Percentiles rank a stretch among this genome's conserved stretches.
phyloP scores from a whole-genome alignment of 257 asterid species.

The Petrea volubilis region DNA sequence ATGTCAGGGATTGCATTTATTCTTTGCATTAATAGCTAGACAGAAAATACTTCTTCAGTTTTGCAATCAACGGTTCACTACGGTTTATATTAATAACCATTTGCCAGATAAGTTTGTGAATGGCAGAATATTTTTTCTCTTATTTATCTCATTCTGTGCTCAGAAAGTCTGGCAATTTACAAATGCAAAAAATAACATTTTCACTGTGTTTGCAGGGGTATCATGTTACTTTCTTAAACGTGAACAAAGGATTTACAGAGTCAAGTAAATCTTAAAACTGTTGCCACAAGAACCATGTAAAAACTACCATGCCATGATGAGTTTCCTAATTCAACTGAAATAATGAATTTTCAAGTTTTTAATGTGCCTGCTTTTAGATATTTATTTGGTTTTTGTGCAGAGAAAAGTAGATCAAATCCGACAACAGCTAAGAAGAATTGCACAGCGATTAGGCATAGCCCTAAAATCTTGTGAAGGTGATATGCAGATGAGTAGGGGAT shows the following conservation, averaged over 20 bases:
- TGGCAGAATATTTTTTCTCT: neutral
- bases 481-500: conserved; percentile 47
- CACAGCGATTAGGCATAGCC: conserved; percentile 72
- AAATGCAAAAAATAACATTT: neutral
- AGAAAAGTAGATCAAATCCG: conserved; percentile 79
- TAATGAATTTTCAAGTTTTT: conserved; percentile 5
- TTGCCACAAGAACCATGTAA: conserved; percentile 91
- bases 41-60: no score
- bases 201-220: conserved; percentile 78
- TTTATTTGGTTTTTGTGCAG: conserved; percentile 45
- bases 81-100: neutral
- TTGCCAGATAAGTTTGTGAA: neutral
- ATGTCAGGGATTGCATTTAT: neutral
- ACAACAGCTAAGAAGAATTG: conserved; percentile 76
- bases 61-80: no score
- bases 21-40: neutral
- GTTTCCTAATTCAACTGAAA: conserved; percentile 20
- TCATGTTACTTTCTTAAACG: conserved; percentile 85
- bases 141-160: neutral
- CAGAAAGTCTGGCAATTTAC: conserved; percentile 6
- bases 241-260: conserved; percentile 81
- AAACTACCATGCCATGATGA: conserved; percentile 95
- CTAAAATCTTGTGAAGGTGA: conserved; percentile 86
- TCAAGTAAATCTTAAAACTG: conserved; percentile 87
- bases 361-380: conserved; percentile 5